Evolutionary conservation across 1,284 basidiomycete species (phyloP).

Genomic region (Gymnopus androsaceus): DNA sequence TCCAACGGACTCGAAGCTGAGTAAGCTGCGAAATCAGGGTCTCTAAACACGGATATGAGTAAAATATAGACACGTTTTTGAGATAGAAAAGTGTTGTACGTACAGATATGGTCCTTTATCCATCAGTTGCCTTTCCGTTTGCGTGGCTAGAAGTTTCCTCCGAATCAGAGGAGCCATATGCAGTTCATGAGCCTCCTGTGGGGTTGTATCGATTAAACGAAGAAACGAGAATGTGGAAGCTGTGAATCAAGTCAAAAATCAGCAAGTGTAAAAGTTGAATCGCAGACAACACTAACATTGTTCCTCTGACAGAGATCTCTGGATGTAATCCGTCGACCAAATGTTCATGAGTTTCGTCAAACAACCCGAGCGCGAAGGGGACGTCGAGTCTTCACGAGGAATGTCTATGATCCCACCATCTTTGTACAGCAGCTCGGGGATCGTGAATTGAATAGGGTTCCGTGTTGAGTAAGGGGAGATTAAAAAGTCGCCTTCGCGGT

Average conservation of each 20-base stretch:
- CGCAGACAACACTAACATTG: conserved; percentile 51
- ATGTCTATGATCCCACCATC: conserved; percentile 78
- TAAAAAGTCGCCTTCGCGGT: conserved; percentile 85
- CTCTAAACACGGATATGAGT: neutral
- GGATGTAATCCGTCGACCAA: conserved; percentile 85
- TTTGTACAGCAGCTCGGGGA: conserved; percentile 81
- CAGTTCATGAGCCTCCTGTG: conserved; percentile 65
- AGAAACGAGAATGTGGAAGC: conserved; percentile 76
- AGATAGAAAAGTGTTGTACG: conserved; percentile 26
- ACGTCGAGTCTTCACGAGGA: conserved; percentile 60
- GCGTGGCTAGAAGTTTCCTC: conserved; percentile 49
- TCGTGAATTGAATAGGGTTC: conserved; percentile 80
- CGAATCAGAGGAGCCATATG: conserved; percentile 61
- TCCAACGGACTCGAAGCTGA: conserved; percentile 10
- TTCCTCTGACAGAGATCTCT: conserved; percentile 67
- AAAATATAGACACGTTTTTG: neutral
- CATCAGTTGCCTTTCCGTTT: conserved; percentile 44
- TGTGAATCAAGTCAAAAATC: conserved; percentile 20
- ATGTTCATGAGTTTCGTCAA: conserved; percentile 84
- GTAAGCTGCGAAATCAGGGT: conserved; percentile 1
- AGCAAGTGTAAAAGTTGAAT: neutral
- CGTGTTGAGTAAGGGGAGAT: conserved; percentile 83
- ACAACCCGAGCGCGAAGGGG: conserved; percentile 60
- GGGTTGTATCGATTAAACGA: conserved; percentile 63
- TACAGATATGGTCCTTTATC: conserved; percentile 54